Evolutionary conservation across 2,329 filamentous ascomycete genomes (phyloP).

Genomic region (Colletotrichum sp.): DNA sequence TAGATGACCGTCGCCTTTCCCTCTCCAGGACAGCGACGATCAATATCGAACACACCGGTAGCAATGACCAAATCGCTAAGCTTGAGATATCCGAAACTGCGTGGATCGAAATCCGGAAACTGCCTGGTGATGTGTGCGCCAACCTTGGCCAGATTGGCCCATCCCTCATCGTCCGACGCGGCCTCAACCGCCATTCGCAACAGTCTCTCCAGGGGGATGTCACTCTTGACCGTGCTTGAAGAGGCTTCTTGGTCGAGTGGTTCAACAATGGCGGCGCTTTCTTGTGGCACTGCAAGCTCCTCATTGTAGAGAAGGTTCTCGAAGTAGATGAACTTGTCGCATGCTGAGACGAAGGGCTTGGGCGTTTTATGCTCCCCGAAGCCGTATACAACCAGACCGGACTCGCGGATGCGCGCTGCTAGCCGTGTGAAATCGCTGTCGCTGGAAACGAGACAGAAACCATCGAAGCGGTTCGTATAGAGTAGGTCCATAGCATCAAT

Average conservation of each 20-base stretch:
- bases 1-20: not conserved
- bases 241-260: not conserved
- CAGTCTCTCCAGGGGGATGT: not conserved
- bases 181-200: constrained; percentile 22
- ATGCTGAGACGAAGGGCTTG: constrained; percentile 34
- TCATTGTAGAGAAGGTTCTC: constrained; percentile 21
- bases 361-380: constrained; percentile 38
- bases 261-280: not conserved
- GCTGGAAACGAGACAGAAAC: constrained; percentile 29
- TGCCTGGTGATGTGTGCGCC: constrained; percentile 28
- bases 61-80: not conserved
- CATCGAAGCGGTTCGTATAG: constrained; percentile 32
- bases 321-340: constrained; percentile 37
- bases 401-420: constrained; percentile 36
- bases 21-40: not conserved
- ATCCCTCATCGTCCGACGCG: constrained; percentile 28
- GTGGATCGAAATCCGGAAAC: constrained; percentile 34
- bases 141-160: constrained; percentile 30
- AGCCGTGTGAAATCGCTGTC: constrained; percentile 41
- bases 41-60: not conserved
- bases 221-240: not conserved
- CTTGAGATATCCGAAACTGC: constrained; percentile 31
- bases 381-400: constrained; percentile 36
- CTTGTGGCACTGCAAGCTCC: not conserved
- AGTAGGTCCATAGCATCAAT: constrained; percentile 44